Percentiles rank a stretch among this genome's conserved stretches.
Conservation (phyloP, 2,329 filamentous ascomycete species). For the Sporothrix schenckii region DNA sequence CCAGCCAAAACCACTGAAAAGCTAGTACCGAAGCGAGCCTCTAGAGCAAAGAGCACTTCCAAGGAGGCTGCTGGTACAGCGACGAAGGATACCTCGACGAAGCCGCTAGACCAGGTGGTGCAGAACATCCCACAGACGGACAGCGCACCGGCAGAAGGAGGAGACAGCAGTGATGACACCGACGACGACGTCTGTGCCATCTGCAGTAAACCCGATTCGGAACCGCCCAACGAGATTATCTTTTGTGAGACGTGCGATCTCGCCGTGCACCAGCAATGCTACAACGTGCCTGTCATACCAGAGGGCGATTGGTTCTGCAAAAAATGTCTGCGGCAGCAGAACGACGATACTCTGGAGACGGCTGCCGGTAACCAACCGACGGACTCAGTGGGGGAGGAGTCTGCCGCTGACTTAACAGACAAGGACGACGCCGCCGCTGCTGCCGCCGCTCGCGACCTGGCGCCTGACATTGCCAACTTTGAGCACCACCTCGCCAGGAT, state of each 20-base stretch:
- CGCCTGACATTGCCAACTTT: slow-evolving; percentile 60
- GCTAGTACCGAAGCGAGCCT: neutral
- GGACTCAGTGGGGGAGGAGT: neutral
- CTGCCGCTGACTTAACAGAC: neutral
- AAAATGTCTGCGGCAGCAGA: slow-evolving; percentile 50
- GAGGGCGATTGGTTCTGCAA: slow-evolving; percentile 66
- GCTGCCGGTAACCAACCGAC: neutral
- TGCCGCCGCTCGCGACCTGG: slow-evolving; percentile 28
- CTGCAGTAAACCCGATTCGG: slow-evolving; percentile 61
- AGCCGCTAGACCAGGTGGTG: neutral
- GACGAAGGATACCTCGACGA: neutral
- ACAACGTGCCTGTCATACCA: slow-evolving; percentile 59
- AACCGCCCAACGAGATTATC: slow-evolving; percentile 63
- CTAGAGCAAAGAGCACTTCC: neutral
- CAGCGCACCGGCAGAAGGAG: slow-evolving; percentile 37
- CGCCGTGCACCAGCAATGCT: slow-evolving; percentile 65
- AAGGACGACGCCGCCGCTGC: neutral
- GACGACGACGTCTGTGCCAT: slow-evolving; percentile 62
- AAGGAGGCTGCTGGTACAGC: neutral
- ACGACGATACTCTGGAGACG: neutral
- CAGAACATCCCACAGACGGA: neutral
- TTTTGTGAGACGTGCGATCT: slow-evolving; percentile 67
- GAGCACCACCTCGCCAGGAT: slow-evolving; percentile 57
- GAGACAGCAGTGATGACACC: slow-evolving; percentile 43
- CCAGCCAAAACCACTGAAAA: neutral